Conservation (phyloP, 805 yeast species). For the Candida stauntonica region DNA sequence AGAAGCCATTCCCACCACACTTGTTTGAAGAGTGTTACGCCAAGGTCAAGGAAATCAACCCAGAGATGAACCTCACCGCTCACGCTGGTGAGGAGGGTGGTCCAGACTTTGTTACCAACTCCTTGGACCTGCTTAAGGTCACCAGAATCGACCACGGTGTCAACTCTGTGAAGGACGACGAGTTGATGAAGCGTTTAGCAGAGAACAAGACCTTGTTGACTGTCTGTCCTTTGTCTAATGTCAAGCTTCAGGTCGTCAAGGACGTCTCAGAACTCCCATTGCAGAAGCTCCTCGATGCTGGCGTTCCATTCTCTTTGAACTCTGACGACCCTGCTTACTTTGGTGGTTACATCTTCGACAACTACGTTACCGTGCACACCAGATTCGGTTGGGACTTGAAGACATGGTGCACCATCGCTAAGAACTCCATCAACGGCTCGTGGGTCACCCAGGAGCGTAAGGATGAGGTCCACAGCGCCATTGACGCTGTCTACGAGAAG, state of each 20-base stretch:
- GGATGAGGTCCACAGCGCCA: constrained; percentile 38
- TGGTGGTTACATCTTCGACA: constrained; percentile 80
- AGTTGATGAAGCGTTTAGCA: constrained; percentile 54
- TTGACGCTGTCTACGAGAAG: constrained; percentile 39
- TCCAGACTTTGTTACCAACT: constrained; percentile 54
- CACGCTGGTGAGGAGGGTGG: constrained; percentile 92
- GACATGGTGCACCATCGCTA: constrained; percentile 62
- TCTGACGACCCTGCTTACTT: constrained; percentile 81
- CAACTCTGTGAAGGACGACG: constrained; percentile 52
- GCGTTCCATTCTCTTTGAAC: constrained; percentile 71
- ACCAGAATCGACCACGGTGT: constrained; percentile 81
- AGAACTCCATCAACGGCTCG: constrained; percentile 65
- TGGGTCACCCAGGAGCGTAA: constrained; percentile 65
- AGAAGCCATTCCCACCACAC: constrained; percentile 72
- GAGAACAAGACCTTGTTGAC: constrained; percentile 53
- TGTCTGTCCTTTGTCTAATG: constrained; percentile 75
- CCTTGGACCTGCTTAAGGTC: constrained; percentile 56
- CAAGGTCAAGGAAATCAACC: constrained; percentile 41
- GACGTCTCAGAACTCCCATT: constrained; percentile 68
- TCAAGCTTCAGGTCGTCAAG: constrained; percentile 68
- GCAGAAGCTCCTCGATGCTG: constrained; percentile 49
- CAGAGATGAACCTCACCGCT: constrained; percentile 64
- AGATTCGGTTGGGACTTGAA: constrained; percentile 56
- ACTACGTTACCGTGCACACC: constrained; percentile 61
- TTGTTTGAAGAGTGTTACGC: constrained; percentile 61